phyloP scores from a whole-genome alignment of 306 rosid species.

The Medicago lupulina region DNA sequence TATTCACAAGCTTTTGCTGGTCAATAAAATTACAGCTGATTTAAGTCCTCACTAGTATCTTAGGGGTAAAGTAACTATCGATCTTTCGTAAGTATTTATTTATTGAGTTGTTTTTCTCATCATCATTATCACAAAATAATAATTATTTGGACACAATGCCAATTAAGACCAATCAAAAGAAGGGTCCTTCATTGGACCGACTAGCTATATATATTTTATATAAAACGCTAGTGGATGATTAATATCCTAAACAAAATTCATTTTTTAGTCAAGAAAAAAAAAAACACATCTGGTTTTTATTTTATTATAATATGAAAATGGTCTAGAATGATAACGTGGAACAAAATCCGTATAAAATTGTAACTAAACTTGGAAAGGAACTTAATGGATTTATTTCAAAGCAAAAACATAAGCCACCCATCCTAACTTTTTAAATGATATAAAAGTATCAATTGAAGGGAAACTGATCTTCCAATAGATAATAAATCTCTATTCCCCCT shows the following conservation, averaged over 20 bases:
- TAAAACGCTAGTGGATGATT: neutral
- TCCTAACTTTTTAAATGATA: neutral
- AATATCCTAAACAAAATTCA: too few relatives aligned
- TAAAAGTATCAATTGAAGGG: too few relatives aligned
- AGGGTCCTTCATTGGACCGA: constrained; percentile 38
- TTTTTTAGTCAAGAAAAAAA: too few relatives aligned
- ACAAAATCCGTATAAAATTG: constrained; percentile 35
- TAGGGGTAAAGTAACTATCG: neutral
- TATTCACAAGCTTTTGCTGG: too few relatives aligned
- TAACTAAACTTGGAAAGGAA: constrained; percentile 40
- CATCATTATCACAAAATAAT: neutral
- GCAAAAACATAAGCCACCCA: constrained; percentile 24
- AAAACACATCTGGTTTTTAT: neutral
- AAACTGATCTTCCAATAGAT: too few relatives aligned
- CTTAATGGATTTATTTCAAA: constrained; percentile 33
- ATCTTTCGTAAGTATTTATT: neutral
- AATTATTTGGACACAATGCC: constrained; percentile 31
- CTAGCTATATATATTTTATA: constrained; percentile 32
- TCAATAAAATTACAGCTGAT: too few relatives aligned
- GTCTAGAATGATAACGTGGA: constrained; percentile 39
- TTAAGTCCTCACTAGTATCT: too few relatives aligned
- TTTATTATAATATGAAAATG: constrained; percentile 28
- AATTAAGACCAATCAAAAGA: constrained; percentile 41
- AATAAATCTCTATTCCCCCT: too few relatives aligned
- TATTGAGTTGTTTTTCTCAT: neutral